Conservation (phyloP, 1,284 basidiomycete genomes). For the Naganishia sp. region DNA sequence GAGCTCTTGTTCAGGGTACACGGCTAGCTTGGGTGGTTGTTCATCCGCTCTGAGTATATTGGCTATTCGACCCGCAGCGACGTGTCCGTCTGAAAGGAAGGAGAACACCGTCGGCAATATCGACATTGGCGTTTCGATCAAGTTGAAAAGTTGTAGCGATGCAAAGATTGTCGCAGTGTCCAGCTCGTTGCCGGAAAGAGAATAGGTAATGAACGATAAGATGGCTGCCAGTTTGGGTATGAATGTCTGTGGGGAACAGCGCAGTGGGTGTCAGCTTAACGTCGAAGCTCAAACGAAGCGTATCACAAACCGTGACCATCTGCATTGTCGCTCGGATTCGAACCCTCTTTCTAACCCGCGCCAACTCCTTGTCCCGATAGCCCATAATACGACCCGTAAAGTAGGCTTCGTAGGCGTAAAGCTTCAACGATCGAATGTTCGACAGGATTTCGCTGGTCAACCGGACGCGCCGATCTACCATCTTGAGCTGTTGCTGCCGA, state of each 20-base stretch:
- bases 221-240: constrained; percentile 69
- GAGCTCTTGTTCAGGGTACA: constrained; percentile 54
- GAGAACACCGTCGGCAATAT: constrained; percentile 52
- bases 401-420: constrained; percentile 58
- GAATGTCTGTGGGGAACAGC: constrained; percentile 47
- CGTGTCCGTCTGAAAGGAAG: constrained; percentile 61
- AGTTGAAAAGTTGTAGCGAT: constrained; percentile 72
- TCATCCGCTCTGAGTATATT: constrained; percentile 68
- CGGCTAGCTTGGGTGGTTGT: constrained; percentile 45
- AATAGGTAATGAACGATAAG: constrained; percentile 74
- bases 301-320: constrained; percentile 12
- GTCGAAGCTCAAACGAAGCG: too few relatives aligned
- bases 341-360: constrained; percentile 42
- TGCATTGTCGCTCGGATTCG: constrained; percentile 6
- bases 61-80: constrained; percentile 64
- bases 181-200: constrained; percentile 64
- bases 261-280: neutral
- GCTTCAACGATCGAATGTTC: constrained; percentile 48
- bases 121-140: constrained; percentile 54
- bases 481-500: constrained; percentile 66
- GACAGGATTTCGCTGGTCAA: constrained; percentile 61
- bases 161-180: constrained; percentile 72
- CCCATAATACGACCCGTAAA: constrained; percentile 59
- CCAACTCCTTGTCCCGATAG: constrained; percentile 43
- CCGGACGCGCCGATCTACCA: constrained; percentile 69